These are phyloP conservation scores for Rhizopogon rudus DNA, from an alignment of 768 basidiomycete species.

Conservation along the genomic window DNA sequence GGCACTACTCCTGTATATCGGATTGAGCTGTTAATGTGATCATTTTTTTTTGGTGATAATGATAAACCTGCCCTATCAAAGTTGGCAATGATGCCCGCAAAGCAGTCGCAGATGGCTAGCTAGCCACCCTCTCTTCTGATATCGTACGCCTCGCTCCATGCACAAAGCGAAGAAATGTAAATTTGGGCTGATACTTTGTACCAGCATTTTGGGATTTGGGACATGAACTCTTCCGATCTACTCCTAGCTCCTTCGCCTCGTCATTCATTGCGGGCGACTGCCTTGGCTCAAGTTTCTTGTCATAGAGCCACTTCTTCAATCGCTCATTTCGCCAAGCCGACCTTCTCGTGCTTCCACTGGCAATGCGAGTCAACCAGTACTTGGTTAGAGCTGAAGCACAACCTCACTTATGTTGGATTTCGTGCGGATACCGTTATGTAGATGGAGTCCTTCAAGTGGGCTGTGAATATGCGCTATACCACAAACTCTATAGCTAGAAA, in stretches of 20 bases:
- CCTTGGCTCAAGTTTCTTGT: constrained; percentile 42
- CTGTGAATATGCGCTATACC: too few relatives aligned
- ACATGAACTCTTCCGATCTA: constrained; percentile 54
- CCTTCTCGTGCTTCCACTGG: too few relatives aligned
- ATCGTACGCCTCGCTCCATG: constrained; percentile 19
- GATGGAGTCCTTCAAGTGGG: too few relatives aligned
- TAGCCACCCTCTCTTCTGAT: constrained; percentile 35
- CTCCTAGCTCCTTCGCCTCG: constrained; percentile 46
- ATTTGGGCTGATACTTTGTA: neutral
- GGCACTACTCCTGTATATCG: constrained; percentile 41
- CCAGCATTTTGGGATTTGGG: constrained; percentile 59
- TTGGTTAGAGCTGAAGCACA: too few relatives aligned
- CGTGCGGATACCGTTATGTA: too few relatives aligned
- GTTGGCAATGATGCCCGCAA: constrained; percentile 40
- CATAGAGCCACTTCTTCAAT: neutral
- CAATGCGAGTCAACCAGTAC: too few relatives aligned
- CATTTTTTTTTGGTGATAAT: neutral
- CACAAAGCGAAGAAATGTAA: too few relatives aligned
- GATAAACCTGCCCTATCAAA: constrained; percentile 5
- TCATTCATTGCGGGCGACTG: constrained; percentile 52
- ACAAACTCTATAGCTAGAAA: too few relatives aligned
- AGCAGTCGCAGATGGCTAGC: constrained; percentile 38
- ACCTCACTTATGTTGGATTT: too few relatives aligned
- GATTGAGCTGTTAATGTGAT: constrained; percentile 34
- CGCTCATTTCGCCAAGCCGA: neutral